A percentile compares a stretch with the other conserved stretches of the same genome.
Conservation (phyloP, 805 yeast species). For the Brettanomyces bruxellensis region DNA sequence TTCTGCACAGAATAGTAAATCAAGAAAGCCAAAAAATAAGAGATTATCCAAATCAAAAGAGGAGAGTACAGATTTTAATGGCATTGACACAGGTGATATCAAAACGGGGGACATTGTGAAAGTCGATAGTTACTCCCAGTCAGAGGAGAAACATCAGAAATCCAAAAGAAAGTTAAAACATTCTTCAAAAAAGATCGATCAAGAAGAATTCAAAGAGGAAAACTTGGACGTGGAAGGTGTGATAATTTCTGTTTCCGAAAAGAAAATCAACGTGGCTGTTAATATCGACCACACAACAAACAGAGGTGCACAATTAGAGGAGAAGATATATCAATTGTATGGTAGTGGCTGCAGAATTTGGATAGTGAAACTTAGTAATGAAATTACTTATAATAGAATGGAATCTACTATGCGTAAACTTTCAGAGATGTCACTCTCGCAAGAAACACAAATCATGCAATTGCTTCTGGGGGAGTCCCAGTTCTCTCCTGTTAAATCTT, state of each 20-base stretch:
- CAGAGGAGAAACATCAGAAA: conserved; percentile 10
- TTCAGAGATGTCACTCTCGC: conserved; percentile 31
- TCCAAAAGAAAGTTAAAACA: conserved; percentile 19
- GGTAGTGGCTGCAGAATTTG: conserved; percentile 44
- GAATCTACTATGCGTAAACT: conserved; percentile 64
- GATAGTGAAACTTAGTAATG: conserved; percentile 60
- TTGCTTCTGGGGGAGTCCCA: conserved; percentile 37
- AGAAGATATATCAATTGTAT: conserved; percentile 36
- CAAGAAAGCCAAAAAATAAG: too few relatives aligned
- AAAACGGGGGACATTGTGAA: conserved; percentile 73
- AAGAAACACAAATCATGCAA: conserved; percentile 32
- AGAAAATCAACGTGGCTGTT: conserved; percentile 47
- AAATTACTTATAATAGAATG: conserved; percentile 72
- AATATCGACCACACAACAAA: conserved; percentile 34
- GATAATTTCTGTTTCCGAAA: conserved; percentile 41
- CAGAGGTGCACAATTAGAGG: conserved; percentile 32
- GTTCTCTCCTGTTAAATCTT: conserved; percentile 15
- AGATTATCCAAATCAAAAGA: conserved; percentile 15
- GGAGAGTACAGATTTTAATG: conserved; percentile 20
- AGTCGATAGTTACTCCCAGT: conserved; percentile 37
- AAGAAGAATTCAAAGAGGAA: conserved; percentile 14
- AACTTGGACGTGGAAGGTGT: conserved; percentile 48
- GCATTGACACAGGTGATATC: conserved; percentile 40
- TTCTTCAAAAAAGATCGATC: conserved; percentile 22
- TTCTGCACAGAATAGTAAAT: conserved; percentile 24